A percentile compares a stretch with the other conserved stretches of the same genome.
Evolutionary conservation across 805 yeast genomes (phyloP).

Genomic region (Candida fluviatilis): DNA sequence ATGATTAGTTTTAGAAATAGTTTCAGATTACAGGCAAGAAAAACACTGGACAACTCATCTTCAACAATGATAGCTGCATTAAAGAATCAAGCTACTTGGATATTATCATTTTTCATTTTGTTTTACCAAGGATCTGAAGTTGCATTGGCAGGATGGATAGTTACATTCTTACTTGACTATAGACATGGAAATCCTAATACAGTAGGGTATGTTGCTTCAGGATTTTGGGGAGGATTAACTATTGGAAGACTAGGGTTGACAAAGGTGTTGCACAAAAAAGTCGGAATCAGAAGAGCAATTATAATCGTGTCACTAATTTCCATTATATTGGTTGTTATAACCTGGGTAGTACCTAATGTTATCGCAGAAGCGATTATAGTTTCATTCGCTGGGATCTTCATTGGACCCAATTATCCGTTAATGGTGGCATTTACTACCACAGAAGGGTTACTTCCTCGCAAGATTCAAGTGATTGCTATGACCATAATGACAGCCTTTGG

Average conservation of each 20-base stretch:
- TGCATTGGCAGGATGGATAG: constrained; percentile 66
- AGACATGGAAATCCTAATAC: constrained; percentile 42
- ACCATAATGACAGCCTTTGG: constrained; percentile 55
- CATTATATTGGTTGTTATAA: constrained; percentile 33
- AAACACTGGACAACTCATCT: neutral
- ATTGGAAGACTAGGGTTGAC: constrained; percentile 56
- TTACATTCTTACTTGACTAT: constrained; percentile 54
- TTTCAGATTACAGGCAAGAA: neutral
- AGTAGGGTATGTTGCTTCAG: constrained; percentile 63
- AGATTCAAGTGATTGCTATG: constrained; percentile 46
- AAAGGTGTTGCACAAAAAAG: constrained; percentile 25
- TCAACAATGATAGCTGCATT: constrained; percentile 31
- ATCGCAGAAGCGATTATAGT: constrained; percentile 45
- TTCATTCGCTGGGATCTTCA: constrained; percentile 51
- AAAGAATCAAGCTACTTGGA: constrained; percentile 38
- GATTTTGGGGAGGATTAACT: constrained; percentile 71
- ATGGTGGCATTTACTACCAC: constrained; percentile 42
- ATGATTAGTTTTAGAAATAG: constrained; percentile 3
- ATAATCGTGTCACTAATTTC: constrained; percentile 31
- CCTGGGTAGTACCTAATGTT: constrained; percentile 47
- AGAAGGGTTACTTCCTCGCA: constrained; percentile 41
- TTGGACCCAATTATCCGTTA: constrained; percentile 64
- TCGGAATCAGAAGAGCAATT: constrained; percentile 45
- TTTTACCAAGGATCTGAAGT: constrained; percentile 70
- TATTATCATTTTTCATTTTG: constrained; percentile 50